Evolutionary conservation across 805 yeast species (phyloP), one percentile per base, ranked within the genome.

Genomic region (Sugiyamaella qingdaonensis): DNA sequence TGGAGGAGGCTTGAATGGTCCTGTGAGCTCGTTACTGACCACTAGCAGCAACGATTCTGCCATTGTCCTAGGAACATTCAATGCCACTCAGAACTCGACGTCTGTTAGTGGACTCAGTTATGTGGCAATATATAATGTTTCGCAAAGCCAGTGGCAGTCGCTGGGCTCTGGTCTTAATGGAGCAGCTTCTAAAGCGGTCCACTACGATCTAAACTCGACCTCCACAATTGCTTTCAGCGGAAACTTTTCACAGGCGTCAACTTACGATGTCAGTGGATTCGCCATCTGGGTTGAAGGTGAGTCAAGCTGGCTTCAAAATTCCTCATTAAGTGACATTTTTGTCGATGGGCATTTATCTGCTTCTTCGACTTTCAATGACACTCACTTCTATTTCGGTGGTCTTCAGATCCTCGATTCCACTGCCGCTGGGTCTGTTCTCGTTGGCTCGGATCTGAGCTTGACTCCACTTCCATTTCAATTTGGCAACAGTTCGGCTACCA

Each of bases 41-140:
- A 5, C 61, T 5, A 32, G 59, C 2, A 66, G 72, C 24, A 64
- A 68, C 11, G 66, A 68, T 10, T 66, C 69, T 4, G 67, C 85
- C 4, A 48, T 77, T 2, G 54, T 81, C 9, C 67, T 74, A 19
- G 88, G 88, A 2, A 61, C 69, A 4, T 78, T 82, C 56, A 60
- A 64, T 36, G 68, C 72, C 0, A 65, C 60, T 18, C 18, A 34
- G 21, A 31, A 48, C 36, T 39, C 54, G 7, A 34, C 53, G 9
- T 35, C 52, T 10, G 35, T 34, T 4, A 19, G 43, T 16, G 53
- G 49, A 7, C 52, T 50, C 29, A 41, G 27, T 18, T 49, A 55
- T 45, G 37, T 56, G 18, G 65, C 59, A n/a, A 45, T 45, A 34
- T 63, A 57, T 41, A 54, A 59, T 45, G 32, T 48, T 10, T 11